A percentile compares a stretch with the other conserved stretches of the same genome.
phyloP scores from a whole-genome alignment of 179 eudicot genomes.

The Spergularia azorica region DNA sequence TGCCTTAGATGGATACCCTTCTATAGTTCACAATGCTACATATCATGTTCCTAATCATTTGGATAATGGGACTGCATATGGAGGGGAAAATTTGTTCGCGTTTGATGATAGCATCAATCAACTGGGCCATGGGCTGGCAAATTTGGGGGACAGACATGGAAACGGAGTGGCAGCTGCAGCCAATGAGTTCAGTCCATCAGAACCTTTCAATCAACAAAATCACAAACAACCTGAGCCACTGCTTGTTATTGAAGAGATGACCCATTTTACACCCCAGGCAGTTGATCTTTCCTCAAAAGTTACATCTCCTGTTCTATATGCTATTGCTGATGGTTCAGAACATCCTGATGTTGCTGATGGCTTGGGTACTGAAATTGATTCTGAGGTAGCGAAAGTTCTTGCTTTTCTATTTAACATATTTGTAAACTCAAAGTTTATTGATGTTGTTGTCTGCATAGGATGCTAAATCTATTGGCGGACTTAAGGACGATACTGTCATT shows the following conservation, averaged over 20 bases:
- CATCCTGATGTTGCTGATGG: conserved; percentile 42
- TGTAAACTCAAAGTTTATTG: conserved; percentile 24
- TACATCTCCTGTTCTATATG: conserved; percentile 41
- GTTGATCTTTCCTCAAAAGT: conserved; percentile 39
- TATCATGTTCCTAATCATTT: conserved; percentile 23
- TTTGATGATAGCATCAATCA: conserved; percentile 39
- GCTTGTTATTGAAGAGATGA: conserved; percentile 61
- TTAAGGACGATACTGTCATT: conserved; percentile 47
- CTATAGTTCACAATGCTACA: conserved; percentile 22
- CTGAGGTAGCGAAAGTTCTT: conserved; percentile 47
- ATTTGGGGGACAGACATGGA: conserved; percentile 25
- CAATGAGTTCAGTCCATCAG: conserved; percentile 27
- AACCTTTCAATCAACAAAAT: conserved; percentile 26
- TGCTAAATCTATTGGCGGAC: conserved; percentile 33
- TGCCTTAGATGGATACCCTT: conserved; percentile 31
- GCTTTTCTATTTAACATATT: conserved; percentile 13
- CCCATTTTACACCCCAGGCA: conserved; percentile 35
- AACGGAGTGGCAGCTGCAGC: conserved; percentile 23
- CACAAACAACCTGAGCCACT: conserved; percentile 37
- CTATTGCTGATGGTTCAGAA: conserved; percentile 34
- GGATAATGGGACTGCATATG: conserved; percentile 23
- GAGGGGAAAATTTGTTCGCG: conserved; percentile 43
- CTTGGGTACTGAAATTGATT: conserved; percentile 36
- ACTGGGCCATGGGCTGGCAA: conserved; percentile 33
- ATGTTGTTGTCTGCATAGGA: conserved; percentile 45